Evolutionary conservation across 495 filamentous ascomycete species (phyloP).

Genomic region (Neurospora sp.): DNA sequence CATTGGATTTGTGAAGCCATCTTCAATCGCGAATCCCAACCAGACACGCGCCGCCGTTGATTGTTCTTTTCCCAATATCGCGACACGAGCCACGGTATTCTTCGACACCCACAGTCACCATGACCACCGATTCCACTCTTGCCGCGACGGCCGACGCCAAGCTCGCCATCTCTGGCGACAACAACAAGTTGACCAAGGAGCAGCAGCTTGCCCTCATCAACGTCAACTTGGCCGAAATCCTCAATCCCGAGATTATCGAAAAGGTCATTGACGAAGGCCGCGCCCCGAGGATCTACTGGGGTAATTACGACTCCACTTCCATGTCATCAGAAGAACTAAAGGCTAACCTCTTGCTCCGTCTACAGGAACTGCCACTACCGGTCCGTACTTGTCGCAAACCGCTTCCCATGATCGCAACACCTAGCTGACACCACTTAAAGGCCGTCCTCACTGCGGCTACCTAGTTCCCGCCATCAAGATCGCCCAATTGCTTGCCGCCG

Average conservation of each 20-base stretch:
- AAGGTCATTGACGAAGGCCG: constrained; percentile 60
- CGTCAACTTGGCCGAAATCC: constrained; percentile 71
- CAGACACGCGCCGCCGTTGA: background rate
- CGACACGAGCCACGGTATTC: background rate
- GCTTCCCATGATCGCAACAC: constrained; percentile 13
- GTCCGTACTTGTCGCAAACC: constrained; percentile 52
- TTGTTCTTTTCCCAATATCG: background rate
- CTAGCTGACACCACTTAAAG: background rate
- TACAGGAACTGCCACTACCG: constrained; percentile 67
- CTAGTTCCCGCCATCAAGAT: constrained; percentile 81
- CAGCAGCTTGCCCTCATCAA: constrained; percentile 59
- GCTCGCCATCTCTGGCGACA: constrained; percentile 4
- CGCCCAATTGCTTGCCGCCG: constrained; percentile 76
- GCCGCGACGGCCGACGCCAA: constrained; percentile 10
- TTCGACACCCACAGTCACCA: background rate
- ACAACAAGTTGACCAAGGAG: constrained; percentile 10
- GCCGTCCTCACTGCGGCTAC: constrained; percentile 46
- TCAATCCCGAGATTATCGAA: constrained; percentile 81
- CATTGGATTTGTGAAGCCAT: background rate
- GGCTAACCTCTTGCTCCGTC: background rate
- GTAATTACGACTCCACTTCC: constrained; percentile 25
- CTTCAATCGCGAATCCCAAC: background rate
- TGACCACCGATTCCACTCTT: constrained; percentile 8
- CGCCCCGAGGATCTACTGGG: constrained; percentile 77
- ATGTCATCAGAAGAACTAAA: background rate